Conservation (phyloP, 2,329 filamentous ascomycete species). For the Chaetoscypha palmicola region DNA sequence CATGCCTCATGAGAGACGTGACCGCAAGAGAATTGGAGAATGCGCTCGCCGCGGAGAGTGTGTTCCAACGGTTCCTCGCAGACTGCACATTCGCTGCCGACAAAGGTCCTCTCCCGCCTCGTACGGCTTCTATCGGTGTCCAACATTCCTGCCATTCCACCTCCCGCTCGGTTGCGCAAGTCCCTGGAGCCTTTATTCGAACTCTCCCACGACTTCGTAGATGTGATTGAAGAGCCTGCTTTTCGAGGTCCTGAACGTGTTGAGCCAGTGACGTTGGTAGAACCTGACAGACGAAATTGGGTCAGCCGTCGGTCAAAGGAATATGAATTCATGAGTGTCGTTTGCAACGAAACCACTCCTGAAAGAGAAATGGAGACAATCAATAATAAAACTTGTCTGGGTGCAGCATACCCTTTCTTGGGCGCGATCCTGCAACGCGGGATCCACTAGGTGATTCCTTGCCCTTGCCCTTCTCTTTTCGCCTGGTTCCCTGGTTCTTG, state of each 20-base stretch:
- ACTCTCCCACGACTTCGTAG: conserved; percentile 12
- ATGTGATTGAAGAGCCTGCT: conserved; percentile 9
- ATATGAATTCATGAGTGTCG: not conserved
- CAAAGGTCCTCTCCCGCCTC: conserved; percentile 86
- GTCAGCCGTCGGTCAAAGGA: conserved; percentile 12
- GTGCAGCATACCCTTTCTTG: conserved; percentile 25
- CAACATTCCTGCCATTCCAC: conserved; percentile 56
- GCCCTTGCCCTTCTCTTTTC: conserved; percentile 24
- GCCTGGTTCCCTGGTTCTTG: conserved; percentile 26
- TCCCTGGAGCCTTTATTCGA: conserved; percentile 16
- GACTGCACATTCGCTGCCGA: conserved; percentile 89
- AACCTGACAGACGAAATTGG: conserved; percentile 11
- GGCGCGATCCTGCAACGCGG: conserved; percentile 26
- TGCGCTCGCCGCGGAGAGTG: conserved; percentile 85
- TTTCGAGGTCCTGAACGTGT: conserved; percentile 8
- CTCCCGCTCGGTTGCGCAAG: conserved; percentile 24
- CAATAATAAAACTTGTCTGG: conserved; percentile 3
- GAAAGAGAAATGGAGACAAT: not conserved
- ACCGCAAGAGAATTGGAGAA: conserved; percentile 92
- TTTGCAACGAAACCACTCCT: not conserved
- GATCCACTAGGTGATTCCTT: conserved; percentile 24
- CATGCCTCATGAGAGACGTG: conserved; percentile 97
- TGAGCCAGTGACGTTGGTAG: conserved; percentile 7
- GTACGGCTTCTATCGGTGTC: conserved; percentile 70
- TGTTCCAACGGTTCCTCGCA: conserved; percentile 97